A percentile compares a stretch with the other conserved stretches of the same genome.
Evolutionary conservation across 768 basidiomycete genomes (phyloP).

Genomic region (Phaeotremella skinneri): DNA sequence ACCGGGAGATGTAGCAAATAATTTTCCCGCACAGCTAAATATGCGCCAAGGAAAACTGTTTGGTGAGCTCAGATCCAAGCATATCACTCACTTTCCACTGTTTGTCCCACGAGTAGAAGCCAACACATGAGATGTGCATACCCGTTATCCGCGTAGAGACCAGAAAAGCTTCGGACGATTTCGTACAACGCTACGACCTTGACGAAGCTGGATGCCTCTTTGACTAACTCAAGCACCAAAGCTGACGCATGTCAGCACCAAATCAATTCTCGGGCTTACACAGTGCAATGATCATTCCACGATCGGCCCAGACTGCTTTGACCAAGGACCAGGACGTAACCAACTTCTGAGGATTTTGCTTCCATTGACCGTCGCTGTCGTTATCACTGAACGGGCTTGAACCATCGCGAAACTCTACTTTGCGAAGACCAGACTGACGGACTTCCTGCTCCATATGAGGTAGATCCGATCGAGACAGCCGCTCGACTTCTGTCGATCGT

Average conservation of each 20-base stretch:
- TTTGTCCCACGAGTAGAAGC: slow-evolving; percentile 36
- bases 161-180: slow-evolving; percentile 36
- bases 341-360: neutral
- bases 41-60: slow-evolving; percentile 14
- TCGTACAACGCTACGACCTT: slow-evolving; percentile 35
- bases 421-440: slow-evolving; percentile 22
- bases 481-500: slow-evolving; percentile 22
- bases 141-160: slow-evolving; percentile 26
- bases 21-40: slow-evolving; percentile 30
- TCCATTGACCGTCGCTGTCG: neutral
- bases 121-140: slow-evolving; percentile 45
- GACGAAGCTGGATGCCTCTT: slow-evolving; percentile 24
- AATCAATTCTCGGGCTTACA: slow-evolving; percentile 18
- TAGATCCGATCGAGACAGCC: slow-evolving; percentile 26
- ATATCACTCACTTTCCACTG: slow-evolving; percentile 26
- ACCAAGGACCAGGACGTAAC: slow-evolving; percentile 32
- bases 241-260: slow-evolving; percentile 13
- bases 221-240: slow-evolving; percentile 20
- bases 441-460: slow-evolving; percentile 36
- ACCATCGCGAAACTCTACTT: neutral
- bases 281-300: slow-evolving; percentile 18
- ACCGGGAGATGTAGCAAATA: slow-evolving; percentile 37
- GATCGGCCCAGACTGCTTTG: slow-evolving; percentile 26
- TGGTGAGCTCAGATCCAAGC: neutral
- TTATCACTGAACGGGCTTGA: slow-evolving; percentile 9